Evolutionary conservation across 108 stramenopile species (phyloP), one percentile per base, ranked within the genome.

Genomic region (Fistulifera pelliculosa): DNA sequence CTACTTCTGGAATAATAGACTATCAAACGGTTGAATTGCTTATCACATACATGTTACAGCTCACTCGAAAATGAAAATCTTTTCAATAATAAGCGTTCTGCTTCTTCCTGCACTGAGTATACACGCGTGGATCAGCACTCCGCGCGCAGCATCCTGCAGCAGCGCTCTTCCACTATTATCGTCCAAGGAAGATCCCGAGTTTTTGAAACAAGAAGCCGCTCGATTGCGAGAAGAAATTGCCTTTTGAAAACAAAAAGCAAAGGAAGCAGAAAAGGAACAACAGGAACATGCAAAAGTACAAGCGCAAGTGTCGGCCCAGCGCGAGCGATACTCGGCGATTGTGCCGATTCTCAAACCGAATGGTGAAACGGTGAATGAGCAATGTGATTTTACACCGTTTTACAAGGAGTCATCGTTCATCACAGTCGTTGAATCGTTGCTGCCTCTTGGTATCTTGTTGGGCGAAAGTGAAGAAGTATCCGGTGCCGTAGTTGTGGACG

Each of bases 321-420:
- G 54, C 23, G 41, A 54, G 1, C 62, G 74, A 21, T 83, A 85
- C 49, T 79, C 77, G 49, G 84, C 73, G 1, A 69, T 60, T 22
- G 73, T 90, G 17, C 87, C 87, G 47, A 90, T 90, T 56, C 58
- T 85, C 35, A 90, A 90, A 56, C 71, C 75, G 38, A 80, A 85
- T 62, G 87, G 87, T 14, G 59, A 57, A 3, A 73, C 67, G 11
- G 71, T 76, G 12, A 64, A 79, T 56, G 87, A 90, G 61, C 62
- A 72, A 38, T 65, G 74, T 19, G 72, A 83, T 54, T 90, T 90
- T 65, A 54, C 71, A 42, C 87, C 81, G 2, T 14, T 52, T 5
- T 17, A 0, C 14, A 51, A 62, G 14, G 56, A 60, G 27, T 35
- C 31, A 3, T 38, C 58, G 59, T 22, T 25, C 15, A 68, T 73